A percentile compares a stretch with the other conserved stretches of the same genome.
phyloP scores from a whole-genome alignment of 495 filamentous ascomycete genomes.

The Acidomyces sp. region DNA sequence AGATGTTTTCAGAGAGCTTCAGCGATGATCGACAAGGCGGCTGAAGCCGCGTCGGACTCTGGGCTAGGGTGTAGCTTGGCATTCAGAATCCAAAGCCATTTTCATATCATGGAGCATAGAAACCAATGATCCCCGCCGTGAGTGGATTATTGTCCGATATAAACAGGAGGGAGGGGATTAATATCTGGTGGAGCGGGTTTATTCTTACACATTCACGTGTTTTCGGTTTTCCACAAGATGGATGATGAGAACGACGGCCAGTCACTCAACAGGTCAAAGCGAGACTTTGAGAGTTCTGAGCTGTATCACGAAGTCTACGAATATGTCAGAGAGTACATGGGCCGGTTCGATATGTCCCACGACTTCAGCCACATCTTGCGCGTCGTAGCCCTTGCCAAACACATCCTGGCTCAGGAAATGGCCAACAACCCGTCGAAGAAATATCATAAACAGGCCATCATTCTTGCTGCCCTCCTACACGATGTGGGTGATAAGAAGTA shows the following conservation, averaged over 20 bases:
- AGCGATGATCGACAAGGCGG: too few relatives aligned
- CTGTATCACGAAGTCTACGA: constrained; percentile 16
- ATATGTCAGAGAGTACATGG: constrained; percentile 63
- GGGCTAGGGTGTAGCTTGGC: constrained; percentile 1
- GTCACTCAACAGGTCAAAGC: constrained; percentile 1
- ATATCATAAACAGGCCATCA: constrained; percentile 36
- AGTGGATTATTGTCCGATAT: too few relatives aligned
- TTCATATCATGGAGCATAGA: too few relatives aligned
- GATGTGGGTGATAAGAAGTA: constrained; percentile 87
- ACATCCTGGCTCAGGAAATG: constrained; percentile 38
- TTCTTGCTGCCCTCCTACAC: constrained; percentile 67
- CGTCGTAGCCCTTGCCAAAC: constrained; percentile 58
- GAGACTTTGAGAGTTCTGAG: constrained; percentile 12
- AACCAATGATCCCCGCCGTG: too few relatives aligned
- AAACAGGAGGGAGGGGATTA: too few relatives aligned
- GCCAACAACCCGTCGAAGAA: constrained; percentile 19
- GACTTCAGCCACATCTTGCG: constrained; percentile 72
- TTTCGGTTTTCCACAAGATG: too few relatives aligned
- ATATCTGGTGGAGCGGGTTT: too few relatives aligned
- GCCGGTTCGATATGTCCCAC: constrained; percentile 70
- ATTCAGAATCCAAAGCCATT: not conserved
- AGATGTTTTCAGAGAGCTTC: too few relatives aligned
- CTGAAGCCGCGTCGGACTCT: not conserved
- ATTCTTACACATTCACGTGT: not conserved
- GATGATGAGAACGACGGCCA: not conserved